Percentiles rank a stretch among this genome's conserved stretches.
Evolutionary conservation across 2,329 filamentous ascomycete genomes (phyloP).

Genomic region (Diaporthe nobilis): DNA sequence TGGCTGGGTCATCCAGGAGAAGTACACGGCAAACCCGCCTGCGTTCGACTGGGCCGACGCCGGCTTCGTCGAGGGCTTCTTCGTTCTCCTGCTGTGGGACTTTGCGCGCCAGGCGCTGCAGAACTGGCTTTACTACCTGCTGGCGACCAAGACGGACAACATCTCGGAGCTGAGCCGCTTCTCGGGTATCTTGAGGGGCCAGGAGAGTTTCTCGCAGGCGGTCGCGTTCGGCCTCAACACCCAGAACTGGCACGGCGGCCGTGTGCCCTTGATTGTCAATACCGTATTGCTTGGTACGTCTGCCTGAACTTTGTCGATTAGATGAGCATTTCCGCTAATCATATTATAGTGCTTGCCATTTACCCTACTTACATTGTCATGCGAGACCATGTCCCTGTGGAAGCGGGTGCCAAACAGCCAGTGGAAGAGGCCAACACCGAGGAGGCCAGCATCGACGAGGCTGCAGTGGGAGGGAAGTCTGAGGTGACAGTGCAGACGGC

Average conservation of each 20-base stretch:
- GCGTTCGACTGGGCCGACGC: constrained; percentile 28
- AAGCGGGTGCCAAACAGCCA: neutral
- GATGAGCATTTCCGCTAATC: neutral
- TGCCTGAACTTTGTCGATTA: fast-evolving
- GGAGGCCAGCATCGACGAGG: neutral
- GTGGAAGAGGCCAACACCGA: constrained; percentile 6
- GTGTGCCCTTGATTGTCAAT: constrained; percentile 40
- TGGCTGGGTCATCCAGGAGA: constrained; percentile 18
- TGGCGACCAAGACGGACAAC: constrained; percentile 67
- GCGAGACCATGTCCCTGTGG: constrained; percentile 2
- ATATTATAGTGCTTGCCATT: neutral
- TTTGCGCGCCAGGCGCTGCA: constrained; percentile 46
- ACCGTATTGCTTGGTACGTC: neutral
- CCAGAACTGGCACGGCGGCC: constrained; percentile 40
- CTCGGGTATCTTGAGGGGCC: constrained; percentile 56
- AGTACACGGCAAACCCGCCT: constrained; percentile 35
- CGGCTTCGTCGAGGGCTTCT: constrained; percentile 26
- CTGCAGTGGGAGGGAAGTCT: neutral
- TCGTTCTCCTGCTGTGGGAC: constrained; percentile 45
- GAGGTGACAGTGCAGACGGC: neutral
- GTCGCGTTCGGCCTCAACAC: constrained; percentile 57
- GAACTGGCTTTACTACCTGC: constrained; percentile 45
- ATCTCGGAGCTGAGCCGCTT: constrained; percentile 64
- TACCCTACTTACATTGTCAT: constrained; percentile 19
- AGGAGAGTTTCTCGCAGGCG: constrained; percentile 58